Evolutionary conservation across 1,139 yeast species (phyloP), one percentile per base, ranked within the genome.

Genomic region (Debaryomyces coudertii): DNA sequence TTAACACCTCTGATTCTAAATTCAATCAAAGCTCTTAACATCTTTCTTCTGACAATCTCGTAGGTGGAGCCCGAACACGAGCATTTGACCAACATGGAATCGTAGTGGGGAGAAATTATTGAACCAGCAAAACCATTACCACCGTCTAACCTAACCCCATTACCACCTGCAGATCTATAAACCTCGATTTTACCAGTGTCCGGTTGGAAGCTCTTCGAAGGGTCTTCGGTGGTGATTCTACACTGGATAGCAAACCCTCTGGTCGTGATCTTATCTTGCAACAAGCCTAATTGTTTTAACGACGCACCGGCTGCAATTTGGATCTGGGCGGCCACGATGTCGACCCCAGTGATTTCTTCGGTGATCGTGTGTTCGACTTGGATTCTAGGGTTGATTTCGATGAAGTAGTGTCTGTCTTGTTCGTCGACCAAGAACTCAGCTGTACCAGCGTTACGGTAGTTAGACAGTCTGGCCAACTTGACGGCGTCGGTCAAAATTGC

Each of bases 71-170:
- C 99, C 24, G 96, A 83, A 66, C 98, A 90, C 31, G 97, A 83
- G 69, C 99, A 95, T 71, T 93, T 93, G 54, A 93, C 99, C 79
- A 93, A 80, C 97, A 93, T 89, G 41, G 98, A 92, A 71, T 93
- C 99, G 71, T 93, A 93, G 71, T 90, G 97, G 41, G 99, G 99
- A 29, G 97, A 86, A 56, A 93, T 93, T 55, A 95, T 85, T 27
- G 98, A 90, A 55, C 99, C 99, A n/a, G 97, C 96, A 70, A 90
- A 93, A 6, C 98, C 98, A 65, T 93, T 93, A 72, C 99, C 99
- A 76, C 99, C 99, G 66, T 93, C 99, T 57, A 93, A 79, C 73
- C 99, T 85, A 42, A 93, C 97, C 66, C 99, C 99, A 64, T 93
- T 93, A 77, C 99, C 99, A 74, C 99, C 99, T 33, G 99, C 90